These are phyloP conservation scores for Cynara cardunculus DNA, from an alignment of 129 eudicot genomes.

Conservation along the genomic window DNA sequence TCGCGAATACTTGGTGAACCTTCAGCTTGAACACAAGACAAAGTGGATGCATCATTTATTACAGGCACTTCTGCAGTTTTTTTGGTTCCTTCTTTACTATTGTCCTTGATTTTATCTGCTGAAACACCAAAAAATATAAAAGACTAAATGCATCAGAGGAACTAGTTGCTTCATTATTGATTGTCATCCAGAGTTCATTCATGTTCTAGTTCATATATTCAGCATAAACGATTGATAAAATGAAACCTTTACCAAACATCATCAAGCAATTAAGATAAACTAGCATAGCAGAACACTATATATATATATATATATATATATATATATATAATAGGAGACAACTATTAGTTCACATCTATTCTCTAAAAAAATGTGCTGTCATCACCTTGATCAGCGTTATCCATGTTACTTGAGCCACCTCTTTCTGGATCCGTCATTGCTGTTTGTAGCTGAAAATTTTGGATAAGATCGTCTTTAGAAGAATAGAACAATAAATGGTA, in stretches of 20 bases:
- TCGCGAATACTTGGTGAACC: background rate
- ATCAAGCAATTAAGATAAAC: background rate
- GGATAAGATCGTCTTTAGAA: background rate
- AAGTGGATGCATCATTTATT: slow-evolving; percentile 19
- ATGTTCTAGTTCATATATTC: background rate
- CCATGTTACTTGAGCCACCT: slow-evolving; percentile 14
- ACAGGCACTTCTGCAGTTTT: slow-evolving; percentile 2
- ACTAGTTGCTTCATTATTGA: background rate
- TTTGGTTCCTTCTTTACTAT: background rate
- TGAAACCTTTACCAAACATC: background rate
- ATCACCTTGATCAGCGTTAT: slow-evolving; percentile 13
- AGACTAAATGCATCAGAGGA: background rate
- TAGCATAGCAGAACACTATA: background rate
- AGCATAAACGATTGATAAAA: background rate
- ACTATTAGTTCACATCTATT: background rate
- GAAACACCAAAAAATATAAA: background rate
- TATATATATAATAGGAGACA: background rate
- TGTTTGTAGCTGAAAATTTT: slow-evolving; percentile 26
- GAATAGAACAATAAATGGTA: background rate
- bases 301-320: too few relatives aligned
- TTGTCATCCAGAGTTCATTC: background rate
- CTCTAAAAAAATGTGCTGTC: background rate
- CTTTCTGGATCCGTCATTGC: slow-evolving; percentile 16
- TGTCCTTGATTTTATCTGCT: slow-evolving; percentile 10
- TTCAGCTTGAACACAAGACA: slow-evolving; percentile 9